A percentile compares a stretch with the other conserved stretches of the same genome.
These are phyloP conservation scores for Arthroderma sp. DNA, from an alignment of 2,329 filamentous ascomycete species.

Conservation along the genomic window DNA sequence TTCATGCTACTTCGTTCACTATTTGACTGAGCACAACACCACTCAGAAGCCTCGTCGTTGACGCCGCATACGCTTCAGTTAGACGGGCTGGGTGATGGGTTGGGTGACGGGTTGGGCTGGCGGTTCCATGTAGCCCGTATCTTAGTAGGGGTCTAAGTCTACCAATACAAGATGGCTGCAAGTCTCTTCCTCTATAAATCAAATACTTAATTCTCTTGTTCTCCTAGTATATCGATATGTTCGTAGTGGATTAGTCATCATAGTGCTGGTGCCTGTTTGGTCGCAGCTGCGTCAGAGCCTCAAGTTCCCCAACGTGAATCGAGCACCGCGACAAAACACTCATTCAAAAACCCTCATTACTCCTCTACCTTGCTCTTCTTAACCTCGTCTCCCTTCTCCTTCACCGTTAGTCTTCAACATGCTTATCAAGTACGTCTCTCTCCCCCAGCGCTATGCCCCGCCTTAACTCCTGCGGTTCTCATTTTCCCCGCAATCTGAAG, in stretches of 20 bases:
- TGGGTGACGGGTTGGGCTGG: not conserved
- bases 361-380: constrained; percentile 13
- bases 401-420: constrained; percentile 21
- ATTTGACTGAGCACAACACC: not conserved
- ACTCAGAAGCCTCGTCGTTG: not conserved
- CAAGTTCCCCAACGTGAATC: not conserved
- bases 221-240: not conserved
- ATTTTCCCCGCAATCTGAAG: not conserved
- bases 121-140: not conserved
- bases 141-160: not conserved
- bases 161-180: not conserved
- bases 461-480: constrained; percentile 4
- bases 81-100: not conserved
- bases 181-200: not conserved
- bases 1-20: too few species aligned
- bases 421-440: constrained; percentile 37
- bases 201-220: not conserved
- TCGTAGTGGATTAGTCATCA: not conserved
- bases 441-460: not conserved
- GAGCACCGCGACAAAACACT: not conserved
- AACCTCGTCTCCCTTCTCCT: constrained; percentile 12
- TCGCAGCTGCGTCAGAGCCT: not conserved
- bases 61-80: not conserved
- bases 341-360: not conserved
- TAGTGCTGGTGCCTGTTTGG: not conserved